phyloP scores from a whole-genome alignment of 805 yeast species.

The Maudiozyma serrabonitensis region DNA sequence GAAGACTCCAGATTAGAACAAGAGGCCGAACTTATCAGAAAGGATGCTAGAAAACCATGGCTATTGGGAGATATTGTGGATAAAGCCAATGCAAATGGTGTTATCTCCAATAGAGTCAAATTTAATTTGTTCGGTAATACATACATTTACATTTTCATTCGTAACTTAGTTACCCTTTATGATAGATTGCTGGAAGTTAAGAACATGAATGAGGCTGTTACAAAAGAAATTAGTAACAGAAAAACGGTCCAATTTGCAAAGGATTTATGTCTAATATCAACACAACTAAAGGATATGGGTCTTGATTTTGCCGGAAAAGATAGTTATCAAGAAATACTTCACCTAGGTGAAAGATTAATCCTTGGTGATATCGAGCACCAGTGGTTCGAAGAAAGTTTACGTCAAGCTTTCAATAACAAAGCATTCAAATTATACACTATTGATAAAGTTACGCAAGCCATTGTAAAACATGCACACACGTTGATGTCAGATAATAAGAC shows the following conservation, averaged over 20 bases:
- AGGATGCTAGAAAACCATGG: conserved; percentile 29
- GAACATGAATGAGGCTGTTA: conserved; percentile 54
- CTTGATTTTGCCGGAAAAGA: conserved; percentile 58
- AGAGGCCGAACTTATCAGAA: conserved; percentile 22
- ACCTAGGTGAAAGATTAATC: conserved; percentile 62
- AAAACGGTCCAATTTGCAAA: conserved; percentile 68
- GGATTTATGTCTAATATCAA: conserved; percentile 73
- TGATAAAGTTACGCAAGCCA: conserved; percentile 79
- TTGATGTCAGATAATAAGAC: conserved; percentile 71
- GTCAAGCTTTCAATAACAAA: conserved; percentile 89
- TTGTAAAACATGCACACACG: conserved; percentile 79
- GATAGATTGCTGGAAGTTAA: conserved; percentile 75
- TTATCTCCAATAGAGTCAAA: conserved; percentile 36
- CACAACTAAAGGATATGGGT: conserved; percentile 74
- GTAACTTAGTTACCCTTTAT: conserved; percentile 73
- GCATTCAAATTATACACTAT: conserved; percentile 90
- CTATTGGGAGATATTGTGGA: conserved; percentile 26
- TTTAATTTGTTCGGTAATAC: conserved; percentile 83
- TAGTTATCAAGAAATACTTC: conserved; percentile 71
- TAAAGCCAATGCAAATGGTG: conserved; percentile 24
- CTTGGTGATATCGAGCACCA: conserved; percentile 89
- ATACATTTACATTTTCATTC: conserved; percentile 78
- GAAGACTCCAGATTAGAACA: conserved; percentile 25
- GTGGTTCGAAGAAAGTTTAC: conserved; percentile 88
- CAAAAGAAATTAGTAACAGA: conserved; percentile 59